A percentile compares a stretch with the other conserved stretches of the same genome.
Conservation (phyloP, 257 asterid species). For the Solanum sitiens region DNA sequence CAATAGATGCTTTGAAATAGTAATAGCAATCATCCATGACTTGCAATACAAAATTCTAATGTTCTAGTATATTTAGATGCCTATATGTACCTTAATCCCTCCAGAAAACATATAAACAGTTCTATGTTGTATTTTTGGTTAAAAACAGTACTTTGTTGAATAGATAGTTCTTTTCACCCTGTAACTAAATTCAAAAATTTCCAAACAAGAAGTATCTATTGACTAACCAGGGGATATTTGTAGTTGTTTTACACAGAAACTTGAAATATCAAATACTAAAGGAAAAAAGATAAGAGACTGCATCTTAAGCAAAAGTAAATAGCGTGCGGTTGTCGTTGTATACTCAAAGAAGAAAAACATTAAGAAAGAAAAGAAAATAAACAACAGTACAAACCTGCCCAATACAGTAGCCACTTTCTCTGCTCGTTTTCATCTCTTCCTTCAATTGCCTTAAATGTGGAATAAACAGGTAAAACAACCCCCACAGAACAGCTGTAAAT, state of each 20-base stretch:
- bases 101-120: not conserved
- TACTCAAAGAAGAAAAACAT: not conserved
- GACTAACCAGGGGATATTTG: not conserved
- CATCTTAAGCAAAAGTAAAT: not conserved
- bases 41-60: not conserved
- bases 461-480: constrained; percentile 78
- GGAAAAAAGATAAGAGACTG: not conserved
- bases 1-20: not conserved
- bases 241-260: not conserved
- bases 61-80: not conserved
- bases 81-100: not conserved
- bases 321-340: not conserved
- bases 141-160: not conserved
- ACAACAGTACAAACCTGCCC: constrained; percentile 72
- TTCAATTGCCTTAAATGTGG: constrained; percentile 95
- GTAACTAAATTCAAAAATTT: not conserved
- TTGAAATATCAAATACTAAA: not conserved
- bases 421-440: constrained; percentile 54
- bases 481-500: constrained; percentile 81
- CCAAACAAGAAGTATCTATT: not conserved
- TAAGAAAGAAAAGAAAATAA: not conserved
- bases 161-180: not conserved
- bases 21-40: not conserved
- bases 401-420: constrained; percentile 79
- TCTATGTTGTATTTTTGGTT: not conserved